Percentiles rank a stretch among this genome's conserved stretches.
phyloP scores from a whole-genome alignment of 257 asterid species.

The Solanum medicagineum region DNA sequence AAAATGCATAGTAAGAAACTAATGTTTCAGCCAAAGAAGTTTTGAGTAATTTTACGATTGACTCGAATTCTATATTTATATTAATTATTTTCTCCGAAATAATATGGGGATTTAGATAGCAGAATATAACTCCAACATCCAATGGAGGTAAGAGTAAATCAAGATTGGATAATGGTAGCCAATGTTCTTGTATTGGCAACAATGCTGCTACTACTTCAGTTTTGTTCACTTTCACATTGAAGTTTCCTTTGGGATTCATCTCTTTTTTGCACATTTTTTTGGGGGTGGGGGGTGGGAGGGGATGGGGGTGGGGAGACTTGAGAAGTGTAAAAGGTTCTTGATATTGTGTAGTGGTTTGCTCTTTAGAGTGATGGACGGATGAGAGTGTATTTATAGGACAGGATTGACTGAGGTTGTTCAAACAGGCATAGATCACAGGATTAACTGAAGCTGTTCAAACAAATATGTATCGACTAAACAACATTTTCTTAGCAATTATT shows the following conservation, averaged over 20 bases:
- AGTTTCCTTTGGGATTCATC: background rate
- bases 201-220: background rate
- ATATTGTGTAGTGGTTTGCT: too few relatives aligned
- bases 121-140: background rate
- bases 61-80: background rate
- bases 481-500: too few relatives aligned
- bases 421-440: too few relatives aligned
- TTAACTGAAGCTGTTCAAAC: too few relatives aligned
- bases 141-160: conserved; percentile 4
- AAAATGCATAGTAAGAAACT: conserved; percentile 1
- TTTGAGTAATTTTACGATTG: background rate
- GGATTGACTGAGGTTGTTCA: too few relatives aligned
- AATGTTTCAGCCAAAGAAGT: background rate
- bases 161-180: conserved; percentile 2
- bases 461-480: too few relatives aligned
- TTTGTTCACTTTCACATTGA: background rate
- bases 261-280: background rate
- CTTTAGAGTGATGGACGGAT: too few relatives aligned
- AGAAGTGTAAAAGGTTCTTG: too few relatives aligned
- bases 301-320: too few relatives aligned
- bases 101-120: background rate
- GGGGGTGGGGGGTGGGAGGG: too few relatives aligned
- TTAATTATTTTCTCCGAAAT: background rate
- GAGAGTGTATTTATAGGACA: too few relatives aligned
- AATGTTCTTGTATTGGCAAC: conserved; percentile 1